Evolutionary conservation across 139 green algal species (phyloP).

Genomic region (Chlorella sp.): DNA sequence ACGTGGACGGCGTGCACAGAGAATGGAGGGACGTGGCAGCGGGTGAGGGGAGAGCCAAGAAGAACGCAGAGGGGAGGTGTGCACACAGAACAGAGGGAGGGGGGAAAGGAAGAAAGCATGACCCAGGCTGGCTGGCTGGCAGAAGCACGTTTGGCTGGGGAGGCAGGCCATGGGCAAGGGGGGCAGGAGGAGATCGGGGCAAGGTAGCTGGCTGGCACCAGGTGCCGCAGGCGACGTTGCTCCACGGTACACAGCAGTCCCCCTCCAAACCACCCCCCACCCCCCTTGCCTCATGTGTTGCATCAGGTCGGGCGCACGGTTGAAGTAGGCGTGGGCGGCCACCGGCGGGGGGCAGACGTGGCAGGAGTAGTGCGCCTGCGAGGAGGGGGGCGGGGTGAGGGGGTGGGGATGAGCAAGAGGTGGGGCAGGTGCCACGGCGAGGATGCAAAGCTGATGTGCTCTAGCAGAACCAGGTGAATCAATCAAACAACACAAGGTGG

Average conservation of each 20-base stretch:
- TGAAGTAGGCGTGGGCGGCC: constrained; percentile 53
- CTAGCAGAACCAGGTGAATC: no score
- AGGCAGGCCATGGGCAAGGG: no score
- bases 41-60: no score
- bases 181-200: background rate
- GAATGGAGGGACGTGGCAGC: background rate
- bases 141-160: no score
- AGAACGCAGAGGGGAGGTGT: no score
- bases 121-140: no score
- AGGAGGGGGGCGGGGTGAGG: background rate
- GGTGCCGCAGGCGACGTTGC: no score
- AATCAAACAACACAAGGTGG: no score
- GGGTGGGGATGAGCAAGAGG: background rate
- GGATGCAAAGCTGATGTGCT: no score
- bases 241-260: background rate
- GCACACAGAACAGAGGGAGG: no score
- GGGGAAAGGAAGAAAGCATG: no score
- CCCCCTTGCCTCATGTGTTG: constrained; percentile 48
- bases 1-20: constrained; percentile 53
- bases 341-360: constrained; percentile 64
- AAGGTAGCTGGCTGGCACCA: no score
- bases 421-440: background rate
- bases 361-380: constrained; percentile 70
- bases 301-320: constrained; percentile 29
- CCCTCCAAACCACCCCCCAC: background rate